Percentiles rank a stretch among this genome's conserved stretches.
Conservation (phyloP, 345 rosid genomes). For the Euclidium syriacum region DNA sequence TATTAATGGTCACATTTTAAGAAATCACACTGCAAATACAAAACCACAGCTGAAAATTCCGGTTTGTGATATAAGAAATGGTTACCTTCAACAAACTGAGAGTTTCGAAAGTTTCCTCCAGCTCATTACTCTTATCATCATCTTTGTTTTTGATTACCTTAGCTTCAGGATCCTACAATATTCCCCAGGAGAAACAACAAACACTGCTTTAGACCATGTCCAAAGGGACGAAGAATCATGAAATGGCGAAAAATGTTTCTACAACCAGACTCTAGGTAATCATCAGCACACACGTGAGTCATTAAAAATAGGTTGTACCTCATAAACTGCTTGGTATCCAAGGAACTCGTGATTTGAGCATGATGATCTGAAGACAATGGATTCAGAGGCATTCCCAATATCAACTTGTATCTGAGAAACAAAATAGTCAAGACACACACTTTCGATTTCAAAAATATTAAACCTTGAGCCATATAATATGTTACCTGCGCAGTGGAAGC, state of each 20-base stretch:
- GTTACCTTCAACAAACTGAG: constrained; percentile 67
- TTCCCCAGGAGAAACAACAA: constrained; percentile 14
- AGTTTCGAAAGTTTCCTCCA: constrained; percentile 45
- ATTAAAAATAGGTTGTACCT: constrained; percentile 42
- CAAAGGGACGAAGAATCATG: not conserved
- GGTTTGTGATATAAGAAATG: constrained; percentile 6
- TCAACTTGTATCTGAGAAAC: constrained; percentile 70
- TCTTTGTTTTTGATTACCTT: constrained; percentile 48
- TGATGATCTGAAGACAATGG: constrained; percentile 65
- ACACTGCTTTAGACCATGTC: not conserved
- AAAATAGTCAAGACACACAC: not conserved
- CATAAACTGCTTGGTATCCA: constrained; percentile 81
- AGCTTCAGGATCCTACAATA: constrained; percentile 65
- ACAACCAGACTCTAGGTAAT: no score
- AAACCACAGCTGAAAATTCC: not conserved
- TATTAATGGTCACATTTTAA: not conserved
- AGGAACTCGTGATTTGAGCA: constrained; percentile 62
- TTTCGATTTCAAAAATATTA: not conserved
- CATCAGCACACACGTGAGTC: no score
- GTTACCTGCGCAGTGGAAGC: constrained; percentile 64
- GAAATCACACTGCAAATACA: constrained; percentile 5
- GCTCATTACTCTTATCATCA: constrained; percentile 33
- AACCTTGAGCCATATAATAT: not conserved
- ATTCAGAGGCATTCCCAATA: constrained; percentile 45
- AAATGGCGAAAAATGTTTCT: not conserved